Evolutionary conservation across 2,329 filamentous ascomycete genomes (phyloP).

Genomic region (Thyridium curvatum): DNA sequence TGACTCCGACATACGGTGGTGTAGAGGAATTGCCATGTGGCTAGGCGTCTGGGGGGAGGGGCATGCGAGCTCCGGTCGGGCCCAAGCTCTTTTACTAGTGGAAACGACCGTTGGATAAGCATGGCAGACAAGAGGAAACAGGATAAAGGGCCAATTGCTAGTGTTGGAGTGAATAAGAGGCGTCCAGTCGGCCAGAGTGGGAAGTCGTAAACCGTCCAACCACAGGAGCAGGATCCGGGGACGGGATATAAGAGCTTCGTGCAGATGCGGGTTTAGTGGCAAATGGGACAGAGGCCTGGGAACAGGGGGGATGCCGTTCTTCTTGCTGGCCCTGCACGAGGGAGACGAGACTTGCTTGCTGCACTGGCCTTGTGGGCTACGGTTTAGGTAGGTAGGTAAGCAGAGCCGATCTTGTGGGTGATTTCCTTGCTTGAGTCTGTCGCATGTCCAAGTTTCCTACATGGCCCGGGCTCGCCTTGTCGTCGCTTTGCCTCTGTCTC

Average conservation of each 20-base stretch:
- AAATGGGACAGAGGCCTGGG: slow-evolving; percentile 10
- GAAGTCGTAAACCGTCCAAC: slow-evolving; percentile 35
- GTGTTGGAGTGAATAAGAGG: background rate
- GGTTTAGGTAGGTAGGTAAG: too few species aligned
- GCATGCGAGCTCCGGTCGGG: background rate
- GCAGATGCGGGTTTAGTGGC: slow-evolving; percentile 10
- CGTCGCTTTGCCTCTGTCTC: too few species aligned
- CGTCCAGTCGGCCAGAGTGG: slow-evolving; percentile 9
- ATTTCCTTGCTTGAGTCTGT: too few species aligned
- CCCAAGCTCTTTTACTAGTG: background rate
- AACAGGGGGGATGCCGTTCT: background rate
- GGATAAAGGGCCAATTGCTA: background rate
- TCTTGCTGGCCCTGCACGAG: too few species aligned
- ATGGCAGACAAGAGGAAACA: too few species aligned
- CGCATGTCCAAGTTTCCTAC: too few species aligned
- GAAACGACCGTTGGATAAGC: background rate
- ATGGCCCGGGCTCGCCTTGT: too few species aligned
- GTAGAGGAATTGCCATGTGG: too few species aligned
- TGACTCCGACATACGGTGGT: too few species aligned
- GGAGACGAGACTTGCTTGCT: slow-evolving; percentile 1
- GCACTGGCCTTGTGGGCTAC: background rate
- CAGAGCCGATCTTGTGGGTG: too few species aligned
- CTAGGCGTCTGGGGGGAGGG: too few species aligned
- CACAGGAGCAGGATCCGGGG: slow-evolving; percentile 15
- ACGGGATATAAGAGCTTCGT: too few species aligned